These are phyloP conservation scores for Linanthus parryae DNA, from an alignment of 148 eudicot species.

Conservation along the genomic window DNA sequence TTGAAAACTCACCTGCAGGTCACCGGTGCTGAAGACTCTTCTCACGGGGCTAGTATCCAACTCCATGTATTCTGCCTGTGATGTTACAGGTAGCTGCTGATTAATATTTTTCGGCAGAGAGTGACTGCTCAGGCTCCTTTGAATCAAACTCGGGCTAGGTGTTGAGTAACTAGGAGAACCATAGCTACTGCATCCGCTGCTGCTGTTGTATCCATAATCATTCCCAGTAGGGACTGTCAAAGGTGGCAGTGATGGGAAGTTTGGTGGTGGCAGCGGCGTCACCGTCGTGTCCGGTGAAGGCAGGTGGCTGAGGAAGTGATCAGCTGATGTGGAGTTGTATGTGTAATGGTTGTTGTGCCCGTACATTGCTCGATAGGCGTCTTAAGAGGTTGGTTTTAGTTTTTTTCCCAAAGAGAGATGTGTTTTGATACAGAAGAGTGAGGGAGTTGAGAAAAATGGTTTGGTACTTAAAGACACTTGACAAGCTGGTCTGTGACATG, in stretches of 20 bases:
- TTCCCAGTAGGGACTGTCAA: conserved; percentile 8
- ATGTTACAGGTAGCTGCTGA: conserved; percentile 19
- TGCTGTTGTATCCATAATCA: conserved; percentile 7
- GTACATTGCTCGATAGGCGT: no score
- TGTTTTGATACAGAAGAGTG: no score
- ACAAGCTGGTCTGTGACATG: no score
- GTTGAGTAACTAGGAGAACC: conserved; percentile 23
- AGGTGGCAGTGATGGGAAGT: not conserved
- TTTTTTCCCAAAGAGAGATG: no score
- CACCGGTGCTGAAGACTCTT: conserved; percentile 49
- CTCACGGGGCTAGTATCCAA: conserved; percentile 25
- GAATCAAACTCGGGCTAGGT: conserved; percentile 22
- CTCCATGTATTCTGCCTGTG: conserved; percentile 18
- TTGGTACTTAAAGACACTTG: no score
- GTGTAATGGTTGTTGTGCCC: not conserved
- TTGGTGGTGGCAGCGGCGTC: not conserved
- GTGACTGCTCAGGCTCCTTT: conserved; percentile 40
- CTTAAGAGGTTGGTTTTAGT: no score
- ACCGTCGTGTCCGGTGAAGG: conserved; percentile 3
- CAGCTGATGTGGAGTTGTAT: not conserved
- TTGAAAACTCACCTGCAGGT: conserved; percentile 57
- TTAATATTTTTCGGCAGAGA: conserved; percentile 36
- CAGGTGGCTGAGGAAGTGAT: not conserved
- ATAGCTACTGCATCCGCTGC: conserved; percentile 29
- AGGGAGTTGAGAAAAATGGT: no score